phyloP scores from a whole-genome alignment of 1,284 basidiomycete genomes.

The Sporisorium exsertum region DNA sequence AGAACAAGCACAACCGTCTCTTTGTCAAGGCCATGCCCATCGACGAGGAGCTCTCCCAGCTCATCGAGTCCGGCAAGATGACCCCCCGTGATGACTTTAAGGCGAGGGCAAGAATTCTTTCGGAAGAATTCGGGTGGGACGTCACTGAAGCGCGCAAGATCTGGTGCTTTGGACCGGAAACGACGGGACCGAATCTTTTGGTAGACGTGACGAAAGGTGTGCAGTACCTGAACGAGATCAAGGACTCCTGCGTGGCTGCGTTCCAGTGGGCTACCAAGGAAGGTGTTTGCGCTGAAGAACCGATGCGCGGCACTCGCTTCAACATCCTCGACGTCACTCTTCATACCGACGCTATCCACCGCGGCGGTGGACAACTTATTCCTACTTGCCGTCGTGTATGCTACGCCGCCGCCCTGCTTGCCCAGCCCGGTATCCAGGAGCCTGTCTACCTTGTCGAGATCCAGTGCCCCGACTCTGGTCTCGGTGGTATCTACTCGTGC shows the following conservation, averaged over 20 bases:
- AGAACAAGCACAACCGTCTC: constrained; percentile 99
- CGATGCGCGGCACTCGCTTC: constrained; percentile 97
- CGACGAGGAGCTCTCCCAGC: constrained; percentile 91
- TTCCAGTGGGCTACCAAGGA: constrained; percentile 94
- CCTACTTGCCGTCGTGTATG: constrained; percentile 94
- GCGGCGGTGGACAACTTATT: constrained; percentile 98
- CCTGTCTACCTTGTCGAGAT: constrained; percentile 98
- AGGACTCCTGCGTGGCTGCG: constrained; percentile 98
- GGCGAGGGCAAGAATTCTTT: constrained; percentile 91
- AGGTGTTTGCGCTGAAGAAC: constrained; percentile 96
- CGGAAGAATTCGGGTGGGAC: constrained; percentile 98
- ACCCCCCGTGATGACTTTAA: constrained; percentile 97
- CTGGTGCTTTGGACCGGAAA: constrained; percentile 99
- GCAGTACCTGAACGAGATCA: constrained; percentile 83
- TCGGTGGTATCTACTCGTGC: constrained; percentile 94
- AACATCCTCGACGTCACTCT: constrained; percentile 97
- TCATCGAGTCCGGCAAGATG: constrained; percentile 89
- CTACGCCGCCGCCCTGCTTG: constrained; percentile 94
- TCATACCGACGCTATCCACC: constrained; percentile 98
- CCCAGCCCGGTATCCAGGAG: constrained; percentile 92
- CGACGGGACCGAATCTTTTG: constrained; percentile 94
- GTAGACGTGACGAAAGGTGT: constrained; percentile 99
- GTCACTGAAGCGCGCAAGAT: constrained; percentile 99
- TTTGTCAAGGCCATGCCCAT: constrained; percentile 92
- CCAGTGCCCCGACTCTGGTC: constrained; percentile 96